These are phyloP conservation scores for Ampelocalamus luodianensis DNA, from an alignment of 176 grass and related monocot genomes.

Conservation along the genomic window DNA sequence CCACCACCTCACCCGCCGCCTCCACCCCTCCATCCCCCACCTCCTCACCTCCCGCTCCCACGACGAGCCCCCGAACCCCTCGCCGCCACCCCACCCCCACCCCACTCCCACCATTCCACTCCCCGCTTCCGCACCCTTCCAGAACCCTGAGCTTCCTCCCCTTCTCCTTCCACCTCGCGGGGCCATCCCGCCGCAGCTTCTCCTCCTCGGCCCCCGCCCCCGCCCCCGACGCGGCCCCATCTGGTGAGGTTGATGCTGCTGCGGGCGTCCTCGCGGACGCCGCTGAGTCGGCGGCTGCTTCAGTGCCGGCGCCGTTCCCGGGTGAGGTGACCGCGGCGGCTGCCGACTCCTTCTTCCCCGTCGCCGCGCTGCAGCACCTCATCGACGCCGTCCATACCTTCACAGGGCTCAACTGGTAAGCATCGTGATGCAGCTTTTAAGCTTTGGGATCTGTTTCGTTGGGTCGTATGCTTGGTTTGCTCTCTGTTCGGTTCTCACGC, in stretches of 20 bases:
- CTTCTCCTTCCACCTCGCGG: slow-evolving; percentile 43
- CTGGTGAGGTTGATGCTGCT: slow-evolving; percentile 49
- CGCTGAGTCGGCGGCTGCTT: slow-evolving; percentile 37
- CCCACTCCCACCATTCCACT: neutral
- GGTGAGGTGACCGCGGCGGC: slow-evolving; percentile 94
- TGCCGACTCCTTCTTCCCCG: slow-evolving; percentile 63
- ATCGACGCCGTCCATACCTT: slow-evolving; percentile 75
- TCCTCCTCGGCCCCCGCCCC: slow-evolving; percentile 45
- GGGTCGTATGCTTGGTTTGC: slow-evolving; percentile 30
- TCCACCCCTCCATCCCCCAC: slow-evolving; percentile 42
- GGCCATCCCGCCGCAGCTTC: slow-evolving; percentile 34
- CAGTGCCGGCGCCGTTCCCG: slow-evolving; percentile 66
- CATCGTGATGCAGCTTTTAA: neutral
- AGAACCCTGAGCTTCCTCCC: slow-evolving; percentile 31
- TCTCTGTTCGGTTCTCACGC: slow-evolving; percentile 19
- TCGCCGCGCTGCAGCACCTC: slow-evolving; percentile 83
- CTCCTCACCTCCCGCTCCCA: slow-evolving; percentile 42
- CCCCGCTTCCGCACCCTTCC: slow-evolving; percentile 25
- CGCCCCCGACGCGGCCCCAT: neutral
- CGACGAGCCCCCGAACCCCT: slow-evolving; percentile 42
- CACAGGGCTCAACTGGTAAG: slow-evolving; percentile 86
- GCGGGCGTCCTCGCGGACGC: slow-evolving; percentile 49
- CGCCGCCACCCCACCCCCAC: neutral
- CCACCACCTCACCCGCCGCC: slow-evolving; percentile 39
- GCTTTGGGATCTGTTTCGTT: slow-evolving; percentile 33